Percentiles rank a stretch among this genome's conserved stretches.
Evolutionary conservation across 495 filamentous ascomycete species (phyloP).

Genomic region (Xylaria telfairii): DNA sequence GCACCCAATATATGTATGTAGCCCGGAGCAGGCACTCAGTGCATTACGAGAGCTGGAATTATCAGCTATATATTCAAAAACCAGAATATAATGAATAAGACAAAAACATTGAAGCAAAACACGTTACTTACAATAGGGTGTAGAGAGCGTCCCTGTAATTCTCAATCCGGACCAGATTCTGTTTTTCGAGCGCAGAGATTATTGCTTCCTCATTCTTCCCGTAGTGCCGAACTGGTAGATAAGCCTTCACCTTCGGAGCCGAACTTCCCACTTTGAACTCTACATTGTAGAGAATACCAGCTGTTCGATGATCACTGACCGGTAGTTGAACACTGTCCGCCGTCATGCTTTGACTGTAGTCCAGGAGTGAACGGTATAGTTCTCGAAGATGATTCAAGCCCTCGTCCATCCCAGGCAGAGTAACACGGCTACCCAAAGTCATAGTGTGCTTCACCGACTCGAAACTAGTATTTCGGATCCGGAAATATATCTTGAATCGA

Average conservation of each 20-base stretch:
- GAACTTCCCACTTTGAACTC: conserved; percentile 33
- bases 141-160: no score
- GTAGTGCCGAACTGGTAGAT: conserved; percentile 43
- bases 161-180: no score
- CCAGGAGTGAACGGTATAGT: conserved; percentile 27
- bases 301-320: conserved; percentile 35
- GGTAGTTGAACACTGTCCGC: conserved; percentile 27
- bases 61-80: no score
- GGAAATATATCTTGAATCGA: conserved; percentile 46
- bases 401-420: conserved; percentile 21
- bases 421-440: conserved; percentile 35
- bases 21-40: conserved; percentile 9
- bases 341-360: conserved; percentile 19
- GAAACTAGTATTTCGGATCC: conserved; percentile 37
- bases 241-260: conserved; percentile 41
- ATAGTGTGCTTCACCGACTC: conserved; percentile 37
- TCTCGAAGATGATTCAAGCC: conserved; percentile 27
- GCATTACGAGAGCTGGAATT: no score
- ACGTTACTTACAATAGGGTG: no score
- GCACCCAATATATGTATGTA: conserved; percentile 35
- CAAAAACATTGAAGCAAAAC: no score
- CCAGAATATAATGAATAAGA: no score
- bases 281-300: conserved; percentile 46
- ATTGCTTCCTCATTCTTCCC: conserved; percentile 29
- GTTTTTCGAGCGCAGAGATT: conserved; percentile 5